Conservation (phyloP, 306 rosid species). For the Cicer chorassanicum region DNA sequence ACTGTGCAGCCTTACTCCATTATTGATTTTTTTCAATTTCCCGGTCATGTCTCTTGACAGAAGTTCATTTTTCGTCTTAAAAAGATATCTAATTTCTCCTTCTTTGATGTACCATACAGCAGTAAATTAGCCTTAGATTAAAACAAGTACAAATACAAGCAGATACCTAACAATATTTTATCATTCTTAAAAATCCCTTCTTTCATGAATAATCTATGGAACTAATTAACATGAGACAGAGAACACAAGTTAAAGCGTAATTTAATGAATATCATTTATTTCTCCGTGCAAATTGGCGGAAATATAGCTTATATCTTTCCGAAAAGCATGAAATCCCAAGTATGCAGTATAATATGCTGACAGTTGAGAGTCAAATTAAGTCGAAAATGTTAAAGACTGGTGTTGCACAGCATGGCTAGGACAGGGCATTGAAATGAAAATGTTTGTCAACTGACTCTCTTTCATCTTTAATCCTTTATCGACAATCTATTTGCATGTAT, state of each 20-base stretch:
- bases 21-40: constrained; percentile 14
- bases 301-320: constrained; percentile 6
- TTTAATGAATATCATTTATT: constrained; percentile 17
- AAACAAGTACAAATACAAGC: not conserved
- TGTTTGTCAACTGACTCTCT: constrained; percentile 14
- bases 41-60: not conserved
- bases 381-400: not conserved
- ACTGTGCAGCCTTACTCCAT: constrained; percentile 4
- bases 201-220: not conserved
- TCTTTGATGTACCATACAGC: constrained; percentile 9
- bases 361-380: constrained; percentile 12
- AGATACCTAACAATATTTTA: not conserved
- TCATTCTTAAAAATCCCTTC: not conserved
- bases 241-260: not conserved
- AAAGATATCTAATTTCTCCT: constrained; percentile 10
- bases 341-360: not conserved
- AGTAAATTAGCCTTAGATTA: not conserved
- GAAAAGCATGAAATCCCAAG: constrained; percentile 7
- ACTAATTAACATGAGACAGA: not conserved
- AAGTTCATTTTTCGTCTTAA: constrained; percentile 26
- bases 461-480: constrained; percentile 26
- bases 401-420: constrained; percentile 11
- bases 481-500: constrained; percentile 32
- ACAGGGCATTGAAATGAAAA: not conserved
- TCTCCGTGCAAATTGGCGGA: not conserved